Percentiles rank a stretch among this genome's conserved stretches.
Conservation (phyloP, 306 rosid species). For the Mucuna pruriens region DNA sequence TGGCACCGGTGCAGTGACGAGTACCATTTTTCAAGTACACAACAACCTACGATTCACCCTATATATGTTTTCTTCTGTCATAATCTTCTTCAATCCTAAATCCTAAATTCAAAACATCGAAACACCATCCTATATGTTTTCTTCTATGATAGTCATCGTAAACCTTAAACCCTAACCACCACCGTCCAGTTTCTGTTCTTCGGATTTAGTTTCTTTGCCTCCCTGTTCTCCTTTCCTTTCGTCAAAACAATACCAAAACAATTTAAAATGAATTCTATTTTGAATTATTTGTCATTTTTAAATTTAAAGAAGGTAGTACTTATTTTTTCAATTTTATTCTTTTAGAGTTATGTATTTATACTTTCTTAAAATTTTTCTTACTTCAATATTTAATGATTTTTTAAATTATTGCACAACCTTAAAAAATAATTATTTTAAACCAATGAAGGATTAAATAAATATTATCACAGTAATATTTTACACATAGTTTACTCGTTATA, state of each 20-base stretch:
- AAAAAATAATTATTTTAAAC: not conserved
- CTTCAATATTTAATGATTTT: not conserved
- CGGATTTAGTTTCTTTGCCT: not conserved
- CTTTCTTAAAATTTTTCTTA: too few relatives aligned
- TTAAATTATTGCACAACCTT: not conserved
- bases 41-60: conserved; percentile 1
- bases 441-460: not conserved
- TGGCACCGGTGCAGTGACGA: conserved; percentile 29
- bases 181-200: not conserved
- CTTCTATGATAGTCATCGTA: not conserved
- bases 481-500: not conserved
- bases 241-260: not conserved
- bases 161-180: not conserved
- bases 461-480: too few relatives aligned
- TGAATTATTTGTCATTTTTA: not conserved
- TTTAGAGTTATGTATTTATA: too few relatives aligned
- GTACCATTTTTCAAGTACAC: conserved; percentile 30
- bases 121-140: not conserved
- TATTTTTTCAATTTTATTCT: not conserved
- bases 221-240: not conserved
- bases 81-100: not conserved
- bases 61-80: not conserved
- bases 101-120: not conserved
- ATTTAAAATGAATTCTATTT: not conserved
- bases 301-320: too few relatives aligned